Base-by-base conservation (phyloP, 2,329 filamentous ascomycete genomes). In the Sarocladiaceae sp. region DNA sequence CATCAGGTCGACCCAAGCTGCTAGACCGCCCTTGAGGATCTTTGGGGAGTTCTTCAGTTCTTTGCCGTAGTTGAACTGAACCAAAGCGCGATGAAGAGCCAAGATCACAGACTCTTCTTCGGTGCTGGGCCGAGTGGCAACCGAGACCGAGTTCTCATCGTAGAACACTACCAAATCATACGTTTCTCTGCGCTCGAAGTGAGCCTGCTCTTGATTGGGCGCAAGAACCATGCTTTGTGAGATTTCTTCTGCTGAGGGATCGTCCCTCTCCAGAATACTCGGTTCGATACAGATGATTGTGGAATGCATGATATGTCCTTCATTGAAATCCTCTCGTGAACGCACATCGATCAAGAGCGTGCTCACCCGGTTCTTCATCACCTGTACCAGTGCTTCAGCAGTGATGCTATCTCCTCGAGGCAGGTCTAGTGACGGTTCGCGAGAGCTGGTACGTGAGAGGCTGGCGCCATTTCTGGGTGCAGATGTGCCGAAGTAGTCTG, bases 111-210 rank as follows among this genome's bases (percentile, higher is more conserved):
- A 67, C 61, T 63, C 74, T 58, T 62, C 64, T 53, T 61, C 53
- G 43, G 61, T 62, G 19, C 52, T 59, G 44, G 52, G 60, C 49
- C 54, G 55, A 45, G 50, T 47, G 47, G 52, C 50, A 16, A 94
- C 54, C 50, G 69, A 52, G 63, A 75, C 47, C 56, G 86, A 72
- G 59, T 74, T 49, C 51, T 91, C 77, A 60, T 98, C 89, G 60
- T 97, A 95, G 55, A 94, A 93, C 0, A 98, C 86, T 10, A 98
- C 77, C 33, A 96, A 66, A 52, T 97, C 89, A 54, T 85, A 95
- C 45, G 84, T 74, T 50, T 90, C 76, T 12, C 83, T 76, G 45
- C 79, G 69, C 33, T 79, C 80, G 55, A 95, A 95, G 24, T 88
- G 70, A 2, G 72, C 66, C 52, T 85, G 82, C 60, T 98, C 93